Evolutionary conservation across 2,329 filamentous ascomycete genomes (phyloP).

Genomic region (Corinectria fuckeliana): DNA sequence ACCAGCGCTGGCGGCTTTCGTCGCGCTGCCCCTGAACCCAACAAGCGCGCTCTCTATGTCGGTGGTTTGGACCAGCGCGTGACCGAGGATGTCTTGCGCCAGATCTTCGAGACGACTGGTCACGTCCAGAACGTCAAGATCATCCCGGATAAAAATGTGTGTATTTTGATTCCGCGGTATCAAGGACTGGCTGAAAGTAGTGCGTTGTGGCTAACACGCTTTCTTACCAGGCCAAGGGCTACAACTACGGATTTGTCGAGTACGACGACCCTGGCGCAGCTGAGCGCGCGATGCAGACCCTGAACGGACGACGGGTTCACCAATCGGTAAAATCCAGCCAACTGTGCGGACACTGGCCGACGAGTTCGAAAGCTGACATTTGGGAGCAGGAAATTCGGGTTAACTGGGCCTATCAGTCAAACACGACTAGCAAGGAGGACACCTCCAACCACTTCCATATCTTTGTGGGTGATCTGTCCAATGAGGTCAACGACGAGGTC

Average conservation of each 20-base stretch:
- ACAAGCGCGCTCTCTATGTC: constrained; percentile 96
- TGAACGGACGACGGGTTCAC: constrained; percentile 94
- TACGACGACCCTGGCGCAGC: constrained; percentile 97
- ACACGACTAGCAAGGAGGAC: constrained; percentile 92
- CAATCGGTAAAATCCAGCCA: constrained; percentile 70
- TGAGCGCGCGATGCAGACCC: constrained; percentile 94
- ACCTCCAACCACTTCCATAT: constrained; percentile 99
- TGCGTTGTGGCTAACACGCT: constrained; percentile 31
- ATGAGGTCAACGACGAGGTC: constrained; percentile 98
- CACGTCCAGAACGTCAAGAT: constrained; percentile 99
- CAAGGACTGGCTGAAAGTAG: not conserved
- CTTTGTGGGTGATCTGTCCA: constrained; percentile 96
- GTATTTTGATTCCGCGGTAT: constrained; percentile 45
- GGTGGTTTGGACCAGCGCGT: constrained; percentile 94
- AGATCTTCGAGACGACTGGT: constrained; percentile 98
- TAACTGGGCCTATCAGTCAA: constrained; percentile 99
- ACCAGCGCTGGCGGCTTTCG: constrained; percentile 82
- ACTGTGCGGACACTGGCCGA: constrained; percentile 4
- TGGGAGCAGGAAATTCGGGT: constrained; percentile 87
- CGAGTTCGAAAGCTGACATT: constrained; percentile 25
- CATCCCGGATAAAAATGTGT: constrained; percentile 98
- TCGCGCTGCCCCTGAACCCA: constrained; percentile 94
- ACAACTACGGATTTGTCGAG: constrained; percentile 99
- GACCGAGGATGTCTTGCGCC: constrained; percentile 93
- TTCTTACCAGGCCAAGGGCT: constrained; percentile 80